Evolutionary conservation across 345 rosid genomes (phyloP).

Genomic region (Gynandropsis gynandra): DNA sequence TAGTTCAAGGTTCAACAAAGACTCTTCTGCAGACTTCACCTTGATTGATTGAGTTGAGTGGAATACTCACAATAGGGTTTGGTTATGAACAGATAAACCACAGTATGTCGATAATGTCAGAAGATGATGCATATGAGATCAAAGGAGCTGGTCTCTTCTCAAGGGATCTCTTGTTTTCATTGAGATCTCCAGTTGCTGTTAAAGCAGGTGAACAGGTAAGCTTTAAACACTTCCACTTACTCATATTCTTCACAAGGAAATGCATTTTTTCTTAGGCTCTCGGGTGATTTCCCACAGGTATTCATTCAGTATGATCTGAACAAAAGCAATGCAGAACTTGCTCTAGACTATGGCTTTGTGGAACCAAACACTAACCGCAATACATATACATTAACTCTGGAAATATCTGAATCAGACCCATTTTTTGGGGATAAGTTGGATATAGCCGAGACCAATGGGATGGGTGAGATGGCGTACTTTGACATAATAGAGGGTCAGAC

Average conservation of each 20-base stretch:
- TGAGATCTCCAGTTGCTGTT: conserved; percentile 64
- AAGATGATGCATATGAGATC: conserved; percentile 84
- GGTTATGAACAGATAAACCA: conserved; percentile 64
- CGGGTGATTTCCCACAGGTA: conserved; percentile 40
- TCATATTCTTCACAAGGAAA: background rate
- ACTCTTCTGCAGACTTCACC: background rate
- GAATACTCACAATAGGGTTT: conserved; percentile 9
- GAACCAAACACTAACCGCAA: conserved; percentile 62
- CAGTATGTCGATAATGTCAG: conserved; percentile 54
- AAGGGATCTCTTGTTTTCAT: conserved; percentile 64
- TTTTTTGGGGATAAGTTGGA: conserved; percentile 71
- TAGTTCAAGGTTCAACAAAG: background rate
- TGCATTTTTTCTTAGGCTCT: conserved; percentile 1
- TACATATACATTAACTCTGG: conserved; percentile 68
- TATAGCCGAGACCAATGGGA: conserved; percentile 72
- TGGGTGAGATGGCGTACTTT: conserved; percentile 62
- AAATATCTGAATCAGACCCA: conserved; percentile 24
- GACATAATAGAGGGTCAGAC: conserved; percentile 56
- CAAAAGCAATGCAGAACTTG: conserved; percentile 88
- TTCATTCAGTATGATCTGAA: conserved; percentile 70
- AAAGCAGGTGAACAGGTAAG: conserved; percentile 88
- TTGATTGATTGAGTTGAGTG: background rate
- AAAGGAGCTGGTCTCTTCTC: conserved; percentile 78
- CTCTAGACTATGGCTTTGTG: conserved; percentile 84
- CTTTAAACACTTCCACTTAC: conserved; percentile 17